Base-by-base conservation (phyloP, 331 rosid genomes). In the Telfairia occidentalis region DNA sequence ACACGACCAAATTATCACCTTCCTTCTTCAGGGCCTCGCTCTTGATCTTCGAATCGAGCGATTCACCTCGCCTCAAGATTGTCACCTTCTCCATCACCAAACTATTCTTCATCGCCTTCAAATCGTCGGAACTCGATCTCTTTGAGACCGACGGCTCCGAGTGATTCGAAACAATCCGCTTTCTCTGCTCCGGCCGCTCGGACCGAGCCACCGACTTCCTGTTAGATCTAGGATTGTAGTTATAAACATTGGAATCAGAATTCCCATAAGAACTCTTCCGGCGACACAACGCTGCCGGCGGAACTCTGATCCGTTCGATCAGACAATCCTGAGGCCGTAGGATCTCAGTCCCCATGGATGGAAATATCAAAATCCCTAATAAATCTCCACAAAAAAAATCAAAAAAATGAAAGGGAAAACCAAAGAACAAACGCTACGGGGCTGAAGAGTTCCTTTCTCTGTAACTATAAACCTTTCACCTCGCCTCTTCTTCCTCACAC, bases 311-410 rank as follows among this genome's bases (percentile, higher is more conserved):
- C 43, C 89, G 71, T 37, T 79, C 83, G 35, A 72, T 75, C 58
- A 89, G 83, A 42, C 85, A 89, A 65, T 94, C 90, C 74, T 85
- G 97, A 38, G 98, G 97, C 65, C 85, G 55, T 45, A 94, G 83
- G 76, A 94, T 76, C 83, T 91, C 97, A 7, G 96, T 89, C 32
- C 84, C 96, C 98, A 94, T 94, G 57, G 64, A 18, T 46, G 13
- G 34, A 75, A 71, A 59, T 3, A 4, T 9, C 60, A 46, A 7
- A 19, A 46, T 19, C 34, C 30, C 72, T 64, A 38, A 37, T 43
- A 73, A 16, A 49, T 10, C 7, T 24, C 43, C 5, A n/a, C 50
- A 19, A 66, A 38, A 37, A 73, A 71, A 23, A 43, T 24, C 7
- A 18, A 38, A 24, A 55, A 28, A 32, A 45, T 12, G 5, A 40